Percentiles rank a stretch among this genome's conserved stretches.
These are phyloP conservation scores for Taphrina communis DNA, from an alignment of 1,139 yeast genomes.

Conservation along the genomic window DNA sequence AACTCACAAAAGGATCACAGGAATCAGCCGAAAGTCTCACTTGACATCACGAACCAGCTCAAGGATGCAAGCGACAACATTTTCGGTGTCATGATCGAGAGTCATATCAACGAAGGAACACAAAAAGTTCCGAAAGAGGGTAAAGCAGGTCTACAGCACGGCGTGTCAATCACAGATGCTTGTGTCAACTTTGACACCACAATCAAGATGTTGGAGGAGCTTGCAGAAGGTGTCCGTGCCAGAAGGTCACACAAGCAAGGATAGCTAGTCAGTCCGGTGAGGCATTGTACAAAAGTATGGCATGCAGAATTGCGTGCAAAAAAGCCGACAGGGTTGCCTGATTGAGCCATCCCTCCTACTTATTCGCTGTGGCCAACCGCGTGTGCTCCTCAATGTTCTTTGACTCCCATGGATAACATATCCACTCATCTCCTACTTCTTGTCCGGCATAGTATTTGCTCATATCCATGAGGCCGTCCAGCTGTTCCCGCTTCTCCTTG, in stretches of 20 bases:
- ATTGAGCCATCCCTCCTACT: neutral
- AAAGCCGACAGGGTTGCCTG: too few relatives aligned
- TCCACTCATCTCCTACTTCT: conserved; percentile 91
- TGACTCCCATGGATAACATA: conserved; percentile 72
- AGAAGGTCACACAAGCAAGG: conserved; percentile 58
- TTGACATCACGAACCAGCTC: conserved; percentile 76
- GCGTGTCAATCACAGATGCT: conserved; percentile 95
- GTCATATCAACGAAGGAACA: conserved; percentile 87
- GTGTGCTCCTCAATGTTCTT: conserved; percentile 37
- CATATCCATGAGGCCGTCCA: conserved; percentile 67
- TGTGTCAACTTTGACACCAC: conserved; percentile 92
- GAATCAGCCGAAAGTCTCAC: conserved; percentile 93
- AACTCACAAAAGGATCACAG: conserved; percentile 87
- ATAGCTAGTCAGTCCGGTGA: neutral
- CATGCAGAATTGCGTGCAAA: neutral
- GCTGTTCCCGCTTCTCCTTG: conserved; percentile 83
- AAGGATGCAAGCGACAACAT: conserved; percentile 70
- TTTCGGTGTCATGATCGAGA: conserved; percentile 96
- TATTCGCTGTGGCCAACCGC: conserved; percentile 21
- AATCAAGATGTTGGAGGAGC: conserved; percentile 67
- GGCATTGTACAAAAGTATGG: conserved; percentile 7
- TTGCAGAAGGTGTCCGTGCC: conserved; percentile 78
- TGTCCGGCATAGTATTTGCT: conserved; percentile 84
- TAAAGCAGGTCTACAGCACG: conserved; percentile 74
- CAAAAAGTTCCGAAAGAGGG: conserved; percentile 77